Percentiles rank a stretch among this genome's conserved stretches.
These are phyloP conservation scores for Fusarium buharicum DNA, from an alignment of 2,329 filamentous ascomycete genomes.

Conservation along the genomic window DNA sequence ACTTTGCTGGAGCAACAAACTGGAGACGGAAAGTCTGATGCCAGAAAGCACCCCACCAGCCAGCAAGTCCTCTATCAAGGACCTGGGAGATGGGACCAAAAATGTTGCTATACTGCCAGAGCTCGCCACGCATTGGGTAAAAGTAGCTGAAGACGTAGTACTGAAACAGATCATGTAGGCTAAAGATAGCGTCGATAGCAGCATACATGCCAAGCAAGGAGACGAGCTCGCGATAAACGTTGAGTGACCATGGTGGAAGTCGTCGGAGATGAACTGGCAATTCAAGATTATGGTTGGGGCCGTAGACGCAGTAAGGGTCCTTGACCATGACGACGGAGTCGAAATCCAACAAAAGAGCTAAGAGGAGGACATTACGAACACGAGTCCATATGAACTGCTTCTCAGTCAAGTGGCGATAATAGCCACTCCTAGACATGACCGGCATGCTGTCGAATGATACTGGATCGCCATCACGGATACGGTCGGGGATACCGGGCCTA, in stretches of 20 bases:
- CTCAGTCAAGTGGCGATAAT: slow-evolving; percentile 55
- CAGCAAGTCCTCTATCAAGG: slow-evolving; percentile 76
- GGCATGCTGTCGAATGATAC: slow-evolving; percentile 57
- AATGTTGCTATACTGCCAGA: slow-evolving; percentile 65
- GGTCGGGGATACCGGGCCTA: slow-evolving; percentile 54
- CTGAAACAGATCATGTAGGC: slow-evolving; percentile 67
- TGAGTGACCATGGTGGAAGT: slow-evolving; percentile 59
- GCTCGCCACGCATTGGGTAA: slow-evolving; percentile 61
- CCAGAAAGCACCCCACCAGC: slow-evolving; percentile 90
- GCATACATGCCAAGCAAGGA: slow-evolving; percentile 66
- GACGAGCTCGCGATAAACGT: slow-evolving; percentile 66
- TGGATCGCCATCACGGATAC: slow-evolving; percentile 48
- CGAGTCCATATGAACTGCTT: slow-evolving; percentile 58
- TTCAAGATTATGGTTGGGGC: slow-evolving; percentile 52
- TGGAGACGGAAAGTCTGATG: slow-evolving; percentile 87
- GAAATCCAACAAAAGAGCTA: slow-evolving; percentile 76
- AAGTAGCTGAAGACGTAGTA: slow-evolving; percentile 60
- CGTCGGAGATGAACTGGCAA: slow-evolving; percentile 56
- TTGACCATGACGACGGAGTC: slow-evolving; percentile 74
- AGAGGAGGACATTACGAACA: slow-evolving; percentile 59
- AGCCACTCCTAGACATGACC: slow-evolving; percentile 58
- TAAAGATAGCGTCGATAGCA: slow-evolving; percentile 70
- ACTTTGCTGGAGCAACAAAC: slow-evolving; percentile 70
- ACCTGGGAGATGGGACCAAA: slow-evolving; percentile 67
- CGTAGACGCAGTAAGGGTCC: slow-evolving; percentile 80